Base-by-base conservation (phyloP, 441 rosid genomes). In the Populus trichocarpa region DNA sequence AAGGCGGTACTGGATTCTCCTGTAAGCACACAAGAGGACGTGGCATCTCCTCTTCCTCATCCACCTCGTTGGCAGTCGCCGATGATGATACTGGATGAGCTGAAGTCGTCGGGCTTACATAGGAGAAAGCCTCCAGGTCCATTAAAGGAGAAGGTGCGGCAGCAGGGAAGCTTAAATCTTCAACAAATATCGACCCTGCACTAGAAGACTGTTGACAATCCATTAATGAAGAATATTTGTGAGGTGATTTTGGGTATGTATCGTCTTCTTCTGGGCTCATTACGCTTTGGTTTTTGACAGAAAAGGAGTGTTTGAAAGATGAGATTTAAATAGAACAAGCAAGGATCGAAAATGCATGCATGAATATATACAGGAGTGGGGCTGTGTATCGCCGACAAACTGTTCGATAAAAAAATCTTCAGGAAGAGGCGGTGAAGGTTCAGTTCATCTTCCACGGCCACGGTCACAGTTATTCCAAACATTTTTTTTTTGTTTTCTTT, bases 1-100 rank as follows among this genome's bases (percentile, higher is more conserved):
- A 95, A 46, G 98, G 98, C 14, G 99, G 98, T 3, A 92, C 69
- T 4, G 88, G 95, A 38, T 61, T 89, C 69, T 86, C 91, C 30
- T 89, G 94, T 30, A 91, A 79, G 68, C 82, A 74, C 73, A 87
- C 94, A 38, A 95, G 84, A 13, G 98, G 96, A 77, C 79, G 81
- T 2, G 98, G 97, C 79, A 77, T 50, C 25, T 70, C 30, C 57
- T 33, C 75, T 25, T 75, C 72, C 76, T 3, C 25, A 1, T 66
- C 70, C 23, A 26, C 38, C 67, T 69, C 78, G 16, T 33, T 50
- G 4, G 8, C 22, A 16, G 72, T 14, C 64, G 71, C 18, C 23
- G 28, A 10, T 73, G 28, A 38, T 14, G 70, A 36, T 20, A 53
- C 8, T 8, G 73, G 32, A n/a, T 74, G 38, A 75, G 65, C 12